Evolutionary conservation across 2,329 filamentous ascomycete species (phyloP).

Genomic region (Colletotrichum eleusines): DNA sequence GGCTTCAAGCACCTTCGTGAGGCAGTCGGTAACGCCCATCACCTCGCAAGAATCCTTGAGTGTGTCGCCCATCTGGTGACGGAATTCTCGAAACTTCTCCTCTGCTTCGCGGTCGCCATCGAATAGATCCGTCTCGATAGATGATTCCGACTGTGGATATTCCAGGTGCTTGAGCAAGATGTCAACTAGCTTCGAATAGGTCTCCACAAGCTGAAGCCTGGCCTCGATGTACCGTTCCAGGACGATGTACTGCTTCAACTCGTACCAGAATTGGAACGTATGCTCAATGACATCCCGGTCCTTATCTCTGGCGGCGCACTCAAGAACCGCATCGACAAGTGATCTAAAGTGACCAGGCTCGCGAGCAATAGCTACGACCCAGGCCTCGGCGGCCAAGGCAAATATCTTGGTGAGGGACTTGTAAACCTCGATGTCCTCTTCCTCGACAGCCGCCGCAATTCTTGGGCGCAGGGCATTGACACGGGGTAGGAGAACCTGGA

Average conservation of each 20-base stretch:
- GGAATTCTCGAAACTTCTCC: slow-evolving; percentile 96
- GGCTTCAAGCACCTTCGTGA: slow-evolving; percentile 86
- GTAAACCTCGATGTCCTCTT: slow-evolving; percentile 87
- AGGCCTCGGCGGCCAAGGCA: slow-evolving; percentile 91
- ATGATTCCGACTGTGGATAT: slow-evolving; percentile 81
- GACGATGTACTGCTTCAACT: slow-evolving; percentile 95
- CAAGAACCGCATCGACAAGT: slow-evolving; percentile 90
- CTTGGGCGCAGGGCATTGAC: slow-evolving; percentile 82
- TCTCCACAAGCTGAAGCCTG: slow-evolving; percentile 79
- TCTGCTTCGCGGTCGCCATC: slow-evolving; percentile 96
- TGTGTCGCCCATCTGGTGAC: slow-evolving; percentile 97
- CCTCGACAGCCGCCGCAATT: slow-evolving; percentile 79
- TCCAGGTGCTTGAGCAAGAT: slow-evolving; percentile 92
- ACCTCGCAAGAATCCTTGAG: slow-evolving; percentile 98
- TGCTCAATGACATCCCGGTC: slow-evolving; percentile 92
- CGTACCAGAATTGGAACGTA: slow-evolving; percentile 98
- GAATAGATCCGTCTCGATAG: slow-evolving; percentile 86
- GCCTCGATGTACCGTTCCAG: slow-evolving; percentile 90
- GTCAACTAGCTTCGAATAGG: slow-evolving; percentile 92
- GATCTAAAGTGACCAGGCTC: slow-evolving; percentile 84
- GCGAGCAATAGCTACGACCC: slow-evolving; percentile 91
- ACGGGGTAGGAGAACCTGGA: slow-evolving; percentile 84
- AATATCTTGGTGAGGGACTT: slow-evolving; percentile 92
- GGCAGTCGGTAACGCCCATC: slow-evolving; percentile 90
- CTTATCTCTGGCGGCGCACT: slow-evolving; percentile 88